These are phyloP conservation scores for Phalaenopsis equestris DNA, from an alignment of 106 monocot genomes.

Conservation along the genomic window DNA sequence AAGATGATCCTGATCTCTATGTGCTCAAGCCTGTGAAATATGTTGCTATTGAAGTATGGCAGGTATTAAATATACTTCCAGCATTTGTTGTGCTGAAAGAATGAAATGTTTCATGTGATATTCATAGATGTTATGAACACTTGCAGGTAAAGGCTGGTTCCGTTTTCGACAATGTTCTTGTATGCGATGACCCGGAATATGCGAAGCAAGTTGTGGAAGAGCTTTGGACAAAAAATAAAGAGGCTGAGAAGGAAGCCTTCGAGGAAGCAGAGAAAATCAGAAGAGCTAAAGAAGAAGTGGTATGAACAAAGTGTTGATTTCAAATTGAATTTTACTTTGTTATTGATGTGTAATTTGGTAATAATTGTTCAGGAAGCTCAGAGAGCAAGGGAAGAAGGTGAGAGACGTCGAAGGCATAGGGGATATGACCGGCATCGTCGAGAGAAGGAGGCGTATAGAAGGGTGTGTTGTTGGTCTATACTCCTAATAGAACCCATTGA, in stretches of 20 bases:
- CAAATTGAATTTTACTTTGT: too few species aligned
- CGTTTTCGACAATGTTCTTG: constrained; percentile 80
- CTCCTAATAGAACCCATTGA: too few species aligned
- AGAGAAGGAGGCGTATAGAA: too few species aligned
- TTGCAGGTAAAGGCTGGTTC: constrained; percentile 94
- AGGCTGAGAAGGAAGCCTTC: constrained; percentile 96
- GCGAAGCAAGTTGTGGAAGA: constrained; percentile 61
- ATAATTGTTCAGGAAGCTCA: too few species aligned
- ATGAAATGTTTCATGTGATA: background rate
- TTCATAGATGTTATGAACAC: background rate
- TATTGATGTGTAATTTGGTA: too few species aligned
- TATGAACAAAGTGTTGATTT: too few species aligned
- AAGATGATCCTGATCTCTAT: constrained; percentile 96
- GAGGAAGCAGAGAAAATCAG: constrained; percentile 98
- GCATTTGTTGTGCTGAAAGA: too few species aligned
- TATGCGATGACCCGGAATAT: constrained; percentile 75
- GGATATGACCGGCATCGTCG: too few species aligned
- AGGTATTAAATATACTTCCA: constrained; percentile 22
- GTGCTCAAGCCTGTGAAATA: constrained; percentile 92
- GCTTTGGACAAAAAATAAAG: constrained; percentile 50
- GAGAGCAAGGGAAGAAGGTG: too few species aligned
- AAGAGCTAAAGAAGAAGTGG: constrained; percentile 30
- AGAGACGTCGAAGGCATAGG: too few species aligned
- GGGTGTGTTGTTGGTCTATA: too few species aligned
- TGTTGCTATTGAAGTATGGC: constrained; percentile 97